These are phyloP conservation scores for Dorcoceras hygrometricum DNA, from an alignment of 257 asterid species.

Conservation along the genomic window DNA sequence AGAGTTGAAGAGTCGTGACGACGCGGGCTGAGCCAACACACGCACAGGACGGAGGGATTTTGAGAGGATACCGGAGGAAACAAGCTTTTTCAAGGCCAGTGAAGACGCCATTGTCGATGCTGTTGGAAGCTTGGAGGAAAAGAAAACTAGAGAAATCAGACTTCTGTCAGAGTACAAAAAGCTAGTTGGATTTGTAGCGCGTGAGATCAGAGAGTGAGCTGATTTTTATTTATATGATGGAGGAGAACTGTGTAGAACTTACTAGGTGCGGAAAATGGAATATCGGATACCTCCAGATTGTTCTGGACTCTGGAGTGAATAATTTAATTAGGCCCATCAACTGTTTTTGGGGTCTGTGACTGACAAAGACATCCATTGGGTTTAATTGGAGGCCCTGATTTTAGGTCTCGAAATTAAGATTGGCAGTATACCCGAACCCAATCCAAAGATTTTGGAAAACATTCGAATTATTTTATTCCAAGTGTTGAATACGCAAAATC, in stretches of 20 bases:
- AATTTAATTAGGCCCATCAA: too few species aligned
- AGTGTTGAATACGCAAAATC: too few species aligned
- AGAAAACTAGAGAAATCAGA: neutral
- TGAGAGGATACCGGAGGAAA: constrained; percentile 31
- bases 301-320: neutral
- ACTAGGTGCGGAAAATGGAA: neutral
- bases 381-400: too few species aligned
- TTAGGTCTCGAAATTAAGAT: too few species aligned
- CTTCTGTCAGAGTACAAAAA: neutral
- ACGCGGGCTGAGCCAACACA: constrained; percentile 25
- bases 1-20: constrained; percentile 35
- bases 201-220: neutral
- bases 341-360: too few species aligned
- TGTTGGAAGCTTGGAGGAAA: constrained; percentile 2
- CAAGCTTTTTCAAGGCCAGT: constrained; percentile 33
- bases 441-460: too few species aligned
- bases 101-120: constrained; percentile 38
- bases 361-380: too few species aligned
- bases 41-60: constrained; percentile 26
- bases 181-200: neutral
- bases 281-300: neutral
- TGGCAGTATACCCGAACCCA: too few species aligned
- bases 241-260: neutral
- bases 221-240: neutral
- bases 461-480: too few species aligned